Evolutionary conservation across 1,284 basidiomycete genomes (phyloP), one percentile per base, ranked within the genome.

Genomic region (Trichosporon sp.): DNA sequence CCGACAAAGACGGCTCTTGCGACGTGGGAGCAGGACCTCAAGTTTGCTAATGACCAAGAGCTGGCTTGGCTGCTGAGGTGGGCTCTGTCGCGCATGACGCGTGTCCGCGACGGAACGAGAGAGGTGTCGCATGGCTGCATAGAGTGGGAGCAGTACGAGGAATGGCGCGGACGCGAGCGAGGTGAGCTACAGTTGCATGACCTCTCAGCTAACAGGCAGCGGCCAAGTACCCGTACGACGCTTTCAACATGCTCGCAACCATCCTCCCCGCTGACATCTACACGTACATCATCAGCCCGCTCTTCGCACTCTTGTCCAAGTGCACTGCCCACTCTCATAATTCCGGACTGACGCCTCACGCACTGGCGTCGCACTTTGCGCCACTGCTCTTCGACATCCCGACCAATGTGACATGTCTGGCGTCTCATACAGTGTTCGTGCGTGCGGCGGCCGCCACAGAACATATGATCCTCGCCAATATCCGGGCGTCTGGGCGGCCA

Each of bases 341-440:
- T 82, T 92, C 90, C 10, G 90, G 91, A 7, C 88, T 92, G 68
- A 92, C 90, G 0, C 91, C 91, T 1, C 88, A 89, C 29, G 87
- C 89, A 1, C 83, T 94, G 34, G 89, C 91, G 0, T 87, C 90
- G n/a, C 84, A 92, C n/a, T 95, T 95, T 77, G 90, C 89, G 0
- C 90, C 89, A 5, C 83, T 90, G 25, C 79, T 96, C 44, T 95
- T 95, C 70, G 84, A 86, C 54, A 82, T 80, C 19, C 73, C 78
- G 23, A 64, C 74, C 78, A 56, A 84, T 85, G 56, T 63, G 60
- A 83, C 88, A 1, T 92, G 92, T 79, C 87, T 89, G 63, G 85
- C 86, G 71, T 86, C 89, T 2, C 95, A 95, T 76, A 78, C 86
- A 16, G 85, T 88, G 72, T 95, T 92, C 74, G 86, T 94, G 52